Base-by-base conservation (phyloP, 306 rosid genomes). In the Phaseolus lunatus region DNA sequence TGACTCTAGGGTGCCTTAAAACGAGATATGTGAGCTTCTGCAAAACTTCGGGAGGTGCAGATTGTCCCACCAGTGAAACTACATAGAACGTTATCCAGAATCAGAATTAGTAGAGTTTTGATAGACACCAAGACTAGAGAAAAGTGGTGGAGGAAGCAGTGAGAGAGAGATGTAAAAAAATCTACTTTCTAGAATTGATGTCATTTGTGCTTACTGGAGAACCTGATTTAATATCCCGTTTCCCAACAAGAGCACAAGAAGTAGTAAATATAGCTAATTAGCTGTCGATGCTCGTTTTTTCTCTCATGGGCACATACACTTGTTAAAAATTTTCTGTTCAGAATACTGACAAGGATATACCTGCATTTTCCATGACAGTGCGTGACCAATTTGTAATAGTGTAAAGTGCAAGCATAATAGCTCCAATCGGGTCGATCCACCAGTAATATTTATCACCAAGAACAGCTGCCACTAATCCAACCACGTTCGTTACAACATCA, bases 341-440 rank as follows among this genome's bases (percentile, higher is more conserved):
- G n/a, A 73, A 64, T 57, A 54, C 49, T 64, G 67, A 70, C 43
- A 80, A 75, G 70, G 64, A 29, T 31, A 31, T 82, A 96, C 99
- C 94, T 54, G 99, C 99, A 85, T 92, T 92, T 86, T 92, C 99
- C 80, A 88, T 79, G 26, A 96, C 99, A 49, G 98, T 92, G 81
- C 82, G 87, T 16, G 98, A 96, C 99, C 99, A 96, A 77, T 92
- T 96, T 78, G 84, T 6, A 22, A 96, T 91, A 9, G 97, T 96
- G 82, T 96, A 96, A 16, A 96, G 1, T 20, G 99, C 99, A 84
- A 96, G 91, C 81, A 88, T 33, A 77, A 92, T 89, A 76, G 99
- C 99, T 67, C 99, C 99, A 27, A 73, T 5, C 2, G 99, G 99
- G 75, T 96, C 99, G 57, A 91, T 86, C 99, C 99, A 96, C 99